These are phyloP conservation scores for Centella asiatica DNA, from an alignment of 129 eudicot species.

Conservation along the genomic window DNA sequence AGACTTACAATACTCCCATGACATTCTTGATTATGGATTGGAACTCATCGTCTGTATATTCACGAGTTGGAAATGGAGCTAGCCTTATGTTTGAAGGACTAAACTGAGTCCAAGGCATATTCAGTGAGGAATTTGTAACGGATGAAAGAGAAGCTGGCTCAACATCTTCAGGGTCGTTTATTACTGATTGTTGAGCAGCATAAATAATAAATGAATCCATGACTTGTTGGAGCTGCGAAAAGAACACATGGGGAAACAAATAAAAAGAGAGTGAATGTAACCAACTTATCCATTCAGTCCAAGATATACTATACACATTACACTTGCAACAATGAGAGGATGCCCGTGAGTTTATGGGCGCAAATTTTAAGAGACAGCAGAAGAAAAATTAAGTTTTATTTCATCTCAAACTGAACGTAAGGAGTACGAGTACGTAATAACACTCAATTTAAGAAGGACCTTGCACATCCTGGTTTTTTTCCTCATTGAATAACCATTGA, in stretches of 20 bases:
- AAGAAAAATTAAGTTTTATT: too few relatives aligned
- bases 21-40: slow-evolving; percentile 91
- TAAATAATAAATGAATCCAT: slow-evolving; percentile 85
- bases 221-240: slow-evolving; percentile 86
- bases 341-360: background rate
- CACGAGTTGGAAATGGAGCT: slow-evolving; percentile 99
- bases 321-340: background rate
- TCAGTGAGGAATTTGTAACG: slow-evolving; percentile 19
- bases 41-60: slow-evolving; percentile 98
- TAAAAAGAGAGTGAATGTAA: background rate
- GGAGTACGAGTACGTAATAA: too few relatives aligned
- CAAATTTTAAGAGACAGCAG: too few relatives aligned
- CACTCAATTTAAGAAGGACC: too few relatives aligned
- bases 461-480: too few relatives aligned
- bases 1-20: slow-evolving; percentile 95
- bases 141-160: slow-evolving; percentile 18
- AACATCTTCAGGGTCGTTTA: slow-evolving; percentile 27
- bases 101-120: slow-evolving; percentile 54
- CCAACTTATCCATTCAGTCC: background rate
- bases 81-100: slow-evolving; percentile 82
- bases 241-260: slow-evolving; percentile 5
- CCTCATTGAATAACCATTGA: too few relatives aligned
- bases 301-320: background rate
- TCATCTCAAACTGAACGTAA: too few relatives aligned
- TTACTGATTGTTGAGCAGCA: slow-evolving; percentile 55